Evolutionary conservation across 495 filamentous ascomycete genomes (phyloP), one percentile per base, ranked within the genome.

Genomic region (Hypoxylon intermedium): DNA sequence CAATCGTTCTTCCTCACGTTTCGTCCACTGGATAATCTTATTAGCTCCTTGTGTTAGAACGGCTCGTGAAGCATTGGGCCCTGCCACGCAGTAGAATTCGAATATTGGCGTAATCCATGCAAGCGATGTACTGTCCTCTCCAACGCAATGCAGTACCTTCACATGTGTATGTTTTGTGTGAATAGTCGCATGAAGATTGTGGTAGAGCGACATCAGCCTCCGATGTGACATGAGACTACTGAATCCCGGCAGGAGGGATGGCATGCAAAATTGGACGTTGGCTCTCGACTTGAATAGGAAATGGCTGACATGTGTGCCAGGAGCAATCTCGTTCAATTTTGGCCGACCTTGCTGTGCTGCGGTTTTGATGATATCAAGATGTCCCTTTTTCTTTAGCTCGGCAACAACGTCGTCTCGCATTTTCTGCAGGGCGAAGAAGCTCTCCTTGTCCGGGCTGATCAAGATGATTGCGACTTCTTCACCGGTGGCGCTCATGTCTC

Each of bases 181-280:
- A 28, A 94, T 83, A 9, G 85, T 86, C 1, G 89, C 83, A 70
- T 98, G 94, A 0, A 98, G 80, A 30, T 82, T 83, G 67, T 90
- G 87, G 69, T 98, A 98, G 16, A 93, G 78, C 6, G 87, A 88
- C 77, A 97, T 85, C 18, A 97, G 76, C 79, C 85, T 85, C 72
- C 93, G 80, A 40, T 88, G 79, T 21, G 87, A 83, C 16, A 91
- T 75, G 7, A 85, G 65, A 9, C 76, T 85, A 36, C 71, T 75
- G 67, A 93, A 96, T 52, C 87, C 78, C 0, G 92, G 89, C 11
- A 86, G 79, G 48, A 88, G 91, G 0, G 89, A 84, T 12, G 93
- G 89, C 90, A 96, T 96, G 34, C 85, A 86, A 71, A 97, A 98
- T 68, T 98, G 94, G 13, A 98, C 94, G 71, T 98, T 97, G 13